phyloP scores from a whole-genome alignment of 2,329 filamentous ascomycete genomes.

The Diaporthe sp. region DNA sequence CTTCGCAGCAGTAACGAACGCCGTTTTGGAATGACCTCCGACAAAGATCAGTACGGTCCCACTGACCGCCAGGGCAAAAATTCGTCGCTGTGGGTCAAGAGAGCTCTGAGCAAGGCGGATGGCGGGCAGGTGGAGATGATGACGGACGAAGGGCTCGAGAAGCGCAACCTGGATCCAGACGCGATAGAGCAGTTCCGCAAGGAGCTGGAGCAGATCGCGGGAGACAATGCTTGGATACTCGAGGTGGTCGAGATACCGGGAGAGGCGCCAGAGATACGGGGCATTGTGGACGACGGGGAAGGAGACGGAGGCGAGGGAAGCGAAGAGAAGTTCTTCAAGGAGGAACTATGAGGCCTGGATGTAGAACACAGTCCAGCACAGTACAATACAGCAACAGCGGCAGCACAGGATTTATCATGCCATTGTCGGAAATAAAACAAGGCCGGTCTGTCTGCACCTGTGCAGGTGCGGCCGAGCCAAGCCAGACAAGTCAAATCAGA shows the following conservation, averaged over 20 bases:
- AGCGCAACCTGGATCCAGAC: conserved; percentile 73
- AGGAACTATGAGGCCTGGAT: conserved; percentile 56
- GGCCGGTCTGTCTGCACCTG: neutral
- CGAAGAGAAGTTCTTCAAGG: conserved; percentile 62
- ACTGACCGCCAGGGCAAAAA: too few relatives aligned
- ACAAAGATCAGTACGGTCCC: too few relatives aligned
- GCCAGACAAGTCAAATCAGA: neutral
- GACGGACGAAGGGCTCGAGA: conserved; percentile 74
- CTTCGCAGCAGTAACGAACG: too few relatives aligned
- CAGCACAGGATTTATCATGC: conserved; percentile 15
- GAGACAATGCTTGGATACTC: conserved; percentile 80
- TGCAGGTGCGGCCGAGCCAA: neutral
- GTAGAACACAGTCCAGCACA: neutral
- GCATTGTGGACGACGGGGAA: conserved; percentile 72
- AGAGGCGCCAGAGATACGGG: conserved; percentile 71
- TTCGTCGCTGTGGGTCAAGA: too few relatives aligned
- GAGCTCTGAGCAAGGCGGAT: conserved; percentile 60
- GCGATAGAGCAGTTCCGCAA: conserved; percentile 76
- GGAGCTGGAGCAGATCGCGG: conserved; percentile 75
- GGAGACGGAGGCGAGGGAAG: conserved; percentile 51
- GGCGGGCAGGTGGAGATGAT: conserved; percentile 71
- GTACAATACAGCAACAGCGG: neutral
- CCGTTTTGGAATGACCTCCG: too few relatives aligned
- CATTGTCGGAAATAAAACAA: neutral
- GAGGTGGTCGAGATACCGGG: conserved; percentile 79